Percentiles rank a stretch among this genome's conserved stretches.
Conservation (phyloP, 495 filamentous ascomycete genomes). For the Chaetomium fimeti region DNA sequence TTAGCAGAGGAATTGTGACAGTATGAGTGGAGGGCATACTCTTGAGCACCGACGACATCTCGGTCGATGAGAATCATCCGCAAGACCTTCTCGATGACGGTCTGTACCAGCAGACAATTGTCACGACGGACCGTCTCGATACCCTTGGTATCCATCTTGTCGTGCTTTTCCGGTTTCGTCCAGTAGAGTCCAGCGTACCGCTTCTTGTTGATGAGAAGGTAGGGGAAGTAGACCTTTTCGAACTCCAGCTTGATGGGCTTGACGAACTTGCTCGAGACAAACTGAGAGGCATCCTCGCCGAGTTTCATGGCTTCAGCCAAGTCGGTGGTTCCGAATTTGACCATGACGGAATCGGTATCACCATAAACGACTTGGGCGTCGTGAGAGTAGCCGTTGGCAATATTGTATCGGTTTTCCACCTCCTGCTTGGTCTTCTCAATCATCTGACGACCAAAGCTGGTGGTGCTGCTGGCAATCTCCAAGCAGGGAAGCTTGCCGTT, state of each 20-base stretch:
- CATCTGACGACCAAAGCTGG: constrained; percentile 94
- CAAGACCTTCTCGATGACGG: constrained; percentile 94
- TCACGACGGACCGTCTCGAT: constrained; percentile 97
- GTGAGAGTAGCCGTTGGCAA: constrained; percentile 90
- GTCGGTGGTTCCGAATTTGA: constrained; percentile 90
- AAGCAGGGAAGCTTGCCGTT: constrained; percentile 95
- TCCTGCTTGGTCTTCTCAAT: constrained; percentile 95
- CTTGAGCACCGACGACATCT: constrained; percentile 84
- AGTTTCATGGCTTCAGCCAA: constrained; percentile 88
- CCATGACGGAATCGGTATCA: constrained; percentile 99
- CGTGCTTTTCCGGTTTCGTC: constrained; percentile 90
- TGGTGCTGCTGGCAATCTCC: constrained; percentile 93
- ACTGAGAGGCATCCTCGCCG: constrained; percentile 83
- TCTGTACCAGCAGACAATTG: constrained; percentile 93
- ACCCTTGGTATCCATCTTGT: constrained; percentile 99
- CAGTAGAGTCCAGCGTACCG: constrained; percentile 96
- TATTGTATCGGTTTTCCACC: constrained; percentile 83
- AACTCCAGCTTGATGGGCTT: constrained; percentile 98
- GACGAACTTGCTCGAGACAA: constrained; percentile 85
- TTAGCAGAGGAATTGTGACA: constrained; percentile 22
- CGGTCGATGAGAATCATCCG: constrained; percentile 92
- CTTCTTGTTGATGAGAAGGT: constrained; percentile 99
- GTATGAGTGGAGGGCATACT: constrained; percentile 58
- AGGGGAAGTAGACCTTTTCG: constrained; percentile 98
- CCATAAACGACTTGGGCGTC: constrained; percentile 97